Conservation (phyloP, 176 grass and related monocot genomes). For the Triticum monococcum region DNA sequence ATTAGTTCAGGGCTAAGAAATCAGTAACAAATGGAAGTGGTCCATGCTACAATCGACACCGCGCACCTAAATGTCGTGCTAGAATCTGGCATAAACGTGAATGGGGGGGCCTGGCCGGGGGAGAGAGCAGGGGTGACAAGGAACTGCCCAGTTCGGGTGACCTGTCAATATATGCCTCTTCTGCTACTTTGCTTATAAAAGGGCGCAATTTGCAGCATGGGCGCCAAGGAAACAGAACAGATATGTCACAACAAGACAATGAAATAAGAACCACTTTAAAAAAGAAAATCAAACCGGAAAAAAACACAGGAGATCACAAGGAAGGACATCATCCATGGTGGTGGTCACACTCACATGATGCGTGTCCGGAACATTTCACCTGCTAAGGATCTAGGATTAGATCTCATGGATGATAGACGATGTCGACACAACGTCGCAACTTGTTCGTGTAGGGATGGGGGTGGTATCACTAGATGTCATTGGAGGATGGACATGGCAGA, state of each 20-base stretch:
- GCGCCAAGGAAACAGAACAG: not conserved
- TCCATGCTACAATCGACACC: not conserved
- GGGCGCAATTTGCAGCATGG: not conserved
- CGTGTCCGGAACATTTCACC: not conserved
- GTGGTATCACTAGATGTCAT: not conserved
- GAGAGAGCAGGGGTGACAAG: not conserved
- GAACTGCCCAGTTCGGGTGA: not conserved
- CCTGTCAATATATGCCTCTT: not conserved
- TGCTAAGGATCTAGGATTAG: not conserved
- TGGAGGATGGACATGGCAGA: not conserved
- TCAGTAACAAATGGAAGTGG: not conserved
- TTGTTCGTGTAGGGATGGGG: not conserved
- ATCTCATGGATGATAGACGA: not conserved
- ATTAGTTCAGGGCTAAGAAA: not conserved
- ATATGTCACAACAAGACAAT: not conserved
- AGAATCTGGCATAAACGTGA: not conserved
- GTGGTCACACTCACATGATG: not conserved
- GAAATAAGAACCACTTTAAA: not conserved
- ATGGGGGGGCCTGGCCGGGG: not conserved
- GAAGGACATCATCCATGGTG: not conserved
- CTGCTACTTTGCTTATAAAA: not conserved
- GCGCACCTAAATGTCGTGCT: not conserved
- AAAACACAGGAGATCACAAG: constrained; percentile 2
- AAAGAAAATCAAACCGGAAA: not conserved
- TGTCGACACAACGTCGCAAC: not conserved